Conservation (phyloP, 2,329 filamentous ascomycete species). For the Colletotrichum lentis region DNA sequence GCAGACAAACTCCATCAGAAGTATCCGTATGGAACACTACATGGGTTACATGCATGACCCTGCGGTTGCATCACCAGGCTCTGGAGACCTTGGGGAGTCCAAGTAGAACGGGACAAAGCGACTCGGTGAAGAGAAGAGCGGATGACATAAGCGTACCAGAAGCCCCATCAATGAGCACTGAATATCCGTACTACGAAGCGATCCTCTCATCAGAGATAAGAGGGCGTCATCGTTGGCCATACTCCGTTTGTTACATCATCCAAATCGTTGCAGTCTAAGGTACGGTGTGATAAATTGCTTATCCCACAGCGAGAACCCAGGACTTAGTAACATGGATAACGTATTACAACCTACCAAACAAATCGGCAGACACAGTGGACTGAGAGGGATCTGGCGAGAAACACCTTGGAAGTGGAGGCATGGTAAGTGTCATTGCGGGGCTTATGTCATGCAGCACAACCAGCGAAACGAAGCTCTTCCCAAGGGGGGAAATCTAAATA, state of each 20-base stretch:
- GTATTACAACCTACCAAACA: neutral
- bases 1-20: no score
- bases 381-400: neutral
- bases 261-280: neutral
- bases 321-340: no score
- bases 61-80: neutral
- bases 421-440: slow-evolving; percentile 9
- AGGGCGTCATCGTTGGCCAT: slow-evolving; percentile 20
- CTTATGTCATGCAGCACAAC: slow-evolving; percentile 13
- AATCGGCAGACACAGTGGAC: no score
- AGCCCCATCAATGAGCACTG: no score
- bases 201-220: slow-evolving; percentile 3
- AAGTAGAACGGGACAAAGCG: no score
- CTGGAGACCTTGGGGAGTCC: neutral
- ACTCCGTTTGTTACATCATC: neutral
- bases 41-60: no score
- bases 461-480: neutral
- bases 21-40: no score
- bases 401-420: slow-evolving; percentile 20
- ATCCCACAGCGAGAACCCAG: neutral
- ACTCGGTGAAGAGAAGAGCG: no score
- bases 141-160: no score
- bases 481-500: slow-evolving; percentile 10
- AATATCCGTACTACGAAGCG: no score
- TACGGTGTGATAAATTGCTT: neutral